Evolutionary conservation across 306 rosid species (phyloP).

Genomic region (Cicer arietinum): DNA sequence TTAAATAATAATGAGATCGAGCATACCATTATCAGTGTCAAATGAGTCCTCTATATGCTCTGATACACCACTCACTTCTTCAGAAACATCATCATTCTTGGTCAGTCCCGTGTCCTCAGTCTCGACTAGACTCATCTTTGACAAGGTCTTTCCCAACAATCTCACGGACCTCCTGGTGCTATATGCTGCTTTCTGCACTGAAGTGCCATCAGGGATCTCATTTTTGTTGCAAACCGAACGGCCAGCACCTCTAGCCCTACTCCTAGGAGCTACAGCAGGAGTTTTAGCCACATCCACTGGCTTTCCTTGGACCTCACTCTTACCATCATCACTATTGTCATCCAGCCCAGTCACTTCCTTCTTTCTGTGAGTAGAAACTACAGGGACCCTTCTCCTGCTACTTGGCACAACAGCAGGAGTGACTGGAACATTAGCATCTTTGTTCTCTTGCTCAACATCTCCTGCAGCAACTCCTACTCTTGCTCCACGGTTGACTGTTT

Average conservation of each 20-base stretch:
- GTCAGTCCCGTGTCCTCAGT: constrained; percentile 38
- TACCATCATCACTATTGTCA: constrained; percentile 14
- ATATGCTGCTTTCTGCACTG: constrained; percentile 49
- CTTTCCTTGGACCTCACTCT: constrained; percentile 39
- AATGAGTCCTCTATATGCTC: constrained; percentile 37
- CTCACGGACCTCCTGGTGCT: constrained; percentile 79
- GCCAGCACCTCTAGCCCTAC: constrained; percentile 47
- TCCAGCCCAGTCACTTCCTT: constrained; percentile 44
- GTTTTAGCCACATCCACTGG: constrained; percentile 46
- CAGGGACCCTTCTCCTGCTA: constrained; percentile 45
- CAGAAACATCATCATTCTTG: constrained; percentile 49
- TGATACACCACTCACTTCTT: constrained; percentile 44
- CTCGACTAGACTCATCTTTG: constrained; percentile 55
- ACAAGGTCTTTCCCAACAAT: constrained; percentile 64
- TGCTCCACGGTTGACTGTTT: constrained; percentile 42
- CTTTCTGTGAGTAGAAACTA: constrained; percentile 48
- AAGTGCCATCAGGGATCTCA: constrained; percentile 36
- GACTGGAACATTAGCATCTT: constrained; percentile 34
- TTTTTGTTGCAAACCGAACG: constrained; percentile 45
- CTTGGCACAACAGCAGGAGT: constrained; percentile 47
- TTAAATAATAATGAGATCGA: neutral
- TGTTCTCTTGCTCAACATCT: constrained; percentile 49
- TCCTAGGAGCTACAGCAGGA: constrained; percentile 56
- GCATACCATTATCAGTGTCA: constrained; percentile 48
- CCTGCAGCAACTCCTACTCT: constrained; percentile 43